Percentiles rank a stretch among this genome's conserved stretches.
Conservation (phyloP, 768 basidiomycete genomes). For the Leccinum ochraceum region DNA sequence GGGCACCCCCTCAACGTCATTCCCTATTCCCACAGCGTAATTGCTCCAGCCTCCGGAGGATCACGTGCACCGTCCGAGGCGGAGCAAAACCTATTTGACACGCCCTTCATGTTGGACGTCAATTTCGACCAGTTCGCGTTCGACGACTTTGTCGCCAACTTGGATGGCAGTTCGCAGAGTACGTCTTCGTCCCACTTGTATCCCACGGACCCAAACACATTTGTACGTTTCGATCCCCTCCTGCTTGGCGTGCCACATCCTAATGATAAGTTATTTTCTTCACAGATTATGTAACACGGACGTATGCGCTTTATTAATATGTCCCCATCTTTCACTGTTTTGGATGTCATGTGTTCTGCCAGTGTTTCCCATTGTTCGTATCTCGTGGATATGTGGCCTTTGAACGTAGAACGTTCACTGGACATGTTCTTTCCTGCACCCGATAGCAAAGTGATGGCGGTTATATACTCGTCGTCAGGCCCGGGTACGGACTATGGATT, state of each 20-base stretch:
- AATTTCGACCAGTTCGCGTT: constrained; percentile 28
- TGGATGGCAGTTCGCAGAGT: constrained; percentile 17
- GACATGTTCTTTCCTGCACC: neutral
- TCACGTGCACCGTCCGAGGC: neutral
- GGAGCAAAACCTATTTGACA: constrained; percentile 30
- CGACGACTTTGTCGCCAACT: constrained; percentile 26
- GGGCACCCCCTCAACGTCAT: constrained; percentile 9
- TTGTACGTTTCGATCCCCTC: constrained; percentile 29
- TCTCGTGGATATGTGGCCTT: constrained; percentile 1
- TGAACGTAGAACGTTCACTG: constrained; percentile 17
- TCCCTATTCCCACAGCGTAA: constrained; percentile 1
- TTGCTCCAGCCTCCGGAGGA: neutral
- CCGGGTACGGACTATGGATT: constrained; percentile 1
- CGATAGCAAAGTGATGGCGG: neutral
- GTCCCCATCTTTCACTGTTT: neutral
- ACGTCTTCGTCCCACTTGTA: constrained; percentile 33
- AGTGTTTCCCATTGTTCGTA: constrained; percentile 1
- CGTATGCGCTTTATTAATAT: neutral
- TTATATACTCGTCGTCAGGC: neutral
- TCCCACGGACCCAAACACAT: constrained; percentile 34
- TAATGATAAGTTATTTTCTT: constrained; percentile 6
- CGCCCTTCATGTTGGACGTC: constrained; percentile 33
- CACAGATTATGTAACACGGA: constrained; percentile 27
- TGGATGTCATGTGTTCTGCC: neutral
- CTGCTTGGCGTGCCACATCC: constrained; percentile 1